Evolutionary conservation across 768 basidiomycete genomes (phyloP).

Genomic region (Inosperma sp.): DNA sequence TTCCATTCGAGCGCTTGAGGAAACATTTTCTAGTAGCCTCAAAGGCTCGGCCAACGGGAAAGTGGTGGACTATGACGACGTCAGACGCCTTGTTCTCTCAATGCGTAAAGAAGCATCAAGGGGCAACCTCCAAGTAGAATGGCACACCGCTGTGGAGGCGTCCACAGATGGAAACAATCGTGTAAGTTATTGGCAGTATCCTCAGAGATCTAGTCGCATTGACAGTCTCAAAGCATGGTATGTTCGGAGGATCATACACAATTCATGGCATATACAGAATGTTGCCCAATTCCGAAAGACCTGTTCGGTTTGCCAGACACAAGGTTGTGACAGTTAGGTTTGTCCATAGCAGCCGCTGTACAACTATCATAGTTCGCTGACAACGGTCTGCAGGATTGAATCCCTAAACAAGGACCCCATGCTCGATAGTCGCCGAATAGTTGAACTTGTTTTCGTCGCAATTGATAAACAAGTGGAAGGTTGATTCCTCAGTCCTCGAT

Average conservation of each 20-base stretch:
- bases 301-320: conserved; percentile 42
- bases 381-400: conserved; percentile 19
- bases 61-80: conserved; percentile 34
- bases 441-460: conserved; percentile 45
- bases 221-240: conserved; percentile 36
- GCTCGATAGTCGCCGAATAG: conserved; percentile 45
- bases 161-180: conserved; percentile 40
- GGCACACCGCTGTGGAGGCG: conserved; percentile 44
- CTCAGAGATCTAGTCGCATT: neutral
- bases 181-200: conserved; percentile 32
- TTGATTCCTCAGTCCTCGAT: too few relatives aligned
- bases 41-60: conserved; percentile 42
- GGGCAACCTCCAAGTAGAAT: conserved; percentile 43
- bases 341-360: conserved; percentile 15
- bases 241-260: conserved; percentile 47
- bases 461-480: conserved; percentile 34
- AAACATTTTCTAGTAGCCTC: conserved; percentile 42
- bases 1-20: conserved; percentile 37
- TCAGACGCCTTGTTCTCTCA: conserved; percentile 39
- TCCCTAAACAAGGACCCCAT: conserved; percentile 10
- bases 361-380: neutral
- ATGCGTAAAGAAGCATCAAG: conserved; percentile 37
- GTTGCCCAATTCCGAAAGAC: conserved; percentile 29
- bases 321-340: conserved; percentile 51
- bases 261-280: conserved; percentile 45